Evolutionary conservation across 2,329 filamentous ascomycete genomes (phyloP).

Genomic region (Talaromyces rugulosus): DNA sequence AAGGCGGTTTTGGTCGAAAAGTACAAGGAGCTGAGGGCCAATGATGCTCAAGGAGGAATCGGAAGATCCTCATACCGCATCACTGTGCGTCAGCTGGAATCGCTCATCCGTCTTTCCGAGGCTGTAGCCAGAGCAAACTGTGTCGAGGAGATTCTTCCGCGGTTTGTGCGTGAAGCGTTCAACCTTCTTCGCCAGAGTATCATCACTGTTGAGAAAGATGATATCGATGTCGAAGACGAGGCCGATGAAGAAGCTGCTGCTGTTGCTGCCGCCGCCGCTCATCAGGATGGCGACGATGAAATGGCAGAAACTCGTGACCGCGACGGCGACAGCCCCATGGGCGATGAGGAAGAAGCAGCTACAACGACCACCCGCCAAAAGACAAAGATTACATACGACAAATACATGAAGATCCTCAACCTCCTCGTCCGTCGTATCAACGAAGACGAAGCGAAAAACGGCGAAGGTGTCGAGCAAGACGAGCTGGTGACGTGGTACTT

Average conservation of each 20-base stretch:
- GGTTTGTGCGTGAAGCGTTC: conserved; percentile 88
- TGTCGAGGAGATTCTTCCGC: conserved; percentile 78
- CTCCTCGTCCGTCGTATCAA: conserved; percentile 76
- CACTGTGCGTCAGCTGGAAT: conserved; percentile 92
- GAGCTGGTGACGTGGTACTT: conserved; percentile 84
- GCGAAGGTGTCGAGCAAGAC: conserved; percentile 81
- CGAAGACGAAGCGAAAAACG: conserved; percentile 69
- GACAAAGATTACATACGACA: conserved; percentile 91
- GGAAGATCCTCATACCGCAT: conserved; percentile 96
- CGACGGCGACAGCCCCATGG: conserved; percentile 52
- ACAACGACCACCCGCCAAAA: conserved; percentile 49
- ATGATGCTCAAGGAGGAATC: conserved; percentile 90
- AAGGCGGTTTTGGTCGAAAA: conserved; percentile 80
- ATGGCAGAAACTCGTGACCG: conserved; percentile 43
- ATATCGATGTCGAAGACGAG: conserved; percentile 87
- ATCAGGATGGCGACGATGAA: conserved; percentile 42
- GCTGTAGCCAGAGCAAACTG: conserved; percentile 99
- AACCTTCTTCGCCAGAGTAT: conserved; percentile 90
- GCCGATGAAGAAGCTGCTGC: conserved; percentile 47
- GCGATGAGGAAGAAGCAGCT: conserved; percentile 48
- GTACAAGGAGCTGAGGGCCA: conserved; percentile 91
- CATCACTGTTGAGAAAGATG: conserved; percentile 96
- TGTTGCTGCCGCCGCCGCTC: conserved; percentile 32
- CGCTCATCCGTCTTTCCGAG: conserved; percentile 89
- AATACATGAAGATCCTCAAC: conserved; percentile 89